Evolutionary conservation across 2,329 filamentous ascomycete genomes (phyloP).

Genomic region (Colletotrichum filicis): DNA sequence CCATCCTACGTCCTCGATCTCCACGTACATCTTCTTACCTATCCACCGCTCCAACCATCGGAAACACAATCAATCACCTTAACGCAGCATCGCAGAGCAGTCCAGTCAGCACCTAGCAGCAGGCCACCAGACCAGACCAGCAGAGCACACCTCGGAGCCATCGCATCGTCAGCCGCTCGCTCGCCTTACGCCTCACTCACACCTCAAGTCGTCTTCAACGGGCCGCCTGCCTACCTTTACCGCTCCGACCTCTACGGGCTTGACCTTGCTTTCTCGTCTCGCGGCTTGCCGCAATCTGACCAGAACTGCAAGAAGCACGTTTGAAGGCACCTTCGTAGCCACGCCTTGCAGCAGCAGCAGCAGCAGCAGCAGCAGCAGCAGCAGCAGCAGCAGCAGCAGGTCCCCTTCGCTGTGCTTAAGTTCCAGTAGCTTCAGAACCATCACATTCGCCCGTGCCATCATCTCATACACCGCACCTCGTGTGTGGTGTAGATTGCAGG

Average conservation of each 20-base stretch:
- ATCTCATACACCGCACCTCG: conserved; percentile 24
- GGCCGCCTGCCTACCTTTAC: neutral
- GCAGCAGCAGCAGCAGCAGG: neutral
- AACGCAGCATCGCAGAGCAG: neutral
- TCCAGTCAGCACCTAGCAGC: neutral
- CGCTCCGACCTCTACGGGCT: neutral
- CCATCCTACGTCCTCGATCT: conserved; percentile 3
- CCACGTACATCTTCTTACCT: conserved; percentile 10
- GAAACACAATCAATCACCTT: neutral
- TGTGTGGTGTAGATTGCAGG: conserved; percentile 30
- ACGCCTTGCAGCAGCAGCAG: neutral
- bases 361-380: neutral
- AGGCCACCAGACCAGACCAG: too few relatives aligned
- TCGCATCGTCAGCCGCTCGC: neutral
- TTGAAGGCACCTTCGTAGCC: neutral
- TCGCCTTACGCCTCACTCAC: too few relatives aligned
- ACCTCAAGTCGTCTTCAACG: too few relatives aligned
- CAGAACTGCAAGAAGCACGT: neutral
- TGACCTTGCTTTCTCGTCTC: neutral
- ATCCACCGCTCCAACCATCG: conserved; percentile 16
- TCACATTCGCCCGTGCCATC: neutral
- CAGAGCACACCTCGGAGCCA: neutral
- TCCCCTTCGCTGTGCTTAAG: neutral
- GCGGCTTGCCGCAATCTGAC: neutral
- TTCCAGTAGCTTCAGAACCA: neutral